phyloP scores from a whole-genome alignment of 192 early-diverging fungal species.

The Entrophospora sp. region DNA sequence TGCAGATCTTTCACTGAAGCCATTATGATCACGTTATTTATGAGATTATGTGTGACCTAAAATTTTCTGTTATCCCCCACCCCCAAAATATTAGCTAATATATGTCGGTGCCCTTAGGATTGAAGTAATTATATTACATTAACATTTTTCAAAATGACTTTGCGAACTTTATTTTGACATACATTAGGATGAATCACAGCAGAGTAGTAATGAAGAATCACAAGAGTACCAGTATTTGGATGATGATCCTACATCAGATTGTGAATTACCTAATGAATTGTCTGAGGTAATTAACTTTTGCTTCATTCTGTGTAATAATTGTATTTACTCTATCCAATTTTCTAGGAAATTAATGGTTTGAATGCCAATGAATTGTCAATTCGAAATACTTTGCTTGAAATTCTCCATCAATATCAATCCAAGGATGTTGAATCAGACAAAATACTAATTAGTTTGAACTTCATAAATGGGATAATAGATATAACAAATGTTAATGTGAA shows the following conservation, averaged over 20 bases:
- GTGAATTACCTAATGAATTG: not conserved
- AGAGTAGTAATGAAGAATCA: not conserved
- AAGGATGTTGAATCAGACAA: not conserved
- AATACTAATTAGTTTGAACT: not conserved
- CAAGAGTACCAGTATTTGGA: not conserved
- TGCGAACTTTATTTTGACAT: not conserved
- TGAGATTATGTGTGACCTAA: too few relatives aligned
- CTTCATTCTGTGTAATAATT: not conserved
- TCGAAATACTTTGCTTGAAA: not conserved
- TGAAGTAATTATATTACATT: too few relatives aligned
- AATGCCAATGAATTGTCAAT: not conserved
- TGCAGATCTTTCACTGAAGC: too few relatives aligned
- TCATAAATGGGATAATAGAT: constrained; percentile 2
- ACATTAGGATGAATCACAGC: not conserved
- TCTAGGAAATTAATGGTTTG: not conserved
- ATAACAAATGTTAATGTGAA: not conserved
- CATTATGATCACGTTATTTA: too few relatives aligned
- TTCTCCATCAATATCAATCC: not conserved
- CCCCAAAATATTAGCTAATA: too few relatives aligned
- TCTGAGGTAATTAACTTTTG: not conserved
- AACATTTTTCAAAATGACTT: not conserved
- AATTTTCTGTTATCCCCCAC: too few relatives aligned
- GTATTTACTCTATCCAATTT: not conserved
- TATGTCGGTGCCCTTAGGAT: too few relatives aligned
- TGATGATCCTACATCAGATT: not conserved